Percentiles rank a stretch among this genome's conserved stretches.
These are phyloP conservation scores for Hypoxylon sp. DNA, from an alignment of 2,329 filamentous ascomycete genomes.

Conservation along the genomic window DNA sequence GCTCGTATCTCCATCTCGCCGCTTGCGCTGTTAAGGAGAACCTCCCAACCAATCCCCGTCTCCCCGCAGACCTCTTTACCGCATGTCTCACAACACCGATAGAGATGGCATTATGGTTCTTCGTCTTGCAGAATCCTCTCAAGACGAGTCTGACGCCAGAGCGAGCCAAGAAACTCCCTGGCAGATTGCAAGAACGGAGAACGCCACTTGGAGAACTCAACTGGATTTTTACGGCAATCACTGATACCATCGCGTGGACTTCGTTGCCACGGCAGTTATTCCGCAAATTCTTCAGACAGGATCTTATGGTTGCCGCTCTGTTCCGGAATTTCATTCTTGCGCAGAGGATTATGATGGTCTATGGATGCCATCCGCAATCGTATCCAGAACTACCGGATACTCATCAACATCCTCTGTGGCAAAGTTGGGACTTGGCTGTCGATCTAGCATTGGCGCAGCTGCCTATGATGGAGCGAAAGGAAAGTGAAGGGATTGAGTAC, in stretches of 20 bases:
- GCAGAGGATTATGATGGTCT: conserved; percentile 95
- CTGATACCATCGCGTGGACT: conserved; percentile 98
- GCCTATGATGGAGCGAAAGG: conserved; percentile 85
- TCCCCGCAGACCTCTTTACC: conserved; percentile 96
- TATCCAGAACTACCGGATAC: conserved; percentile 94
- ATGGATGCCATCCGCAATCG: conserved; percentile 95
- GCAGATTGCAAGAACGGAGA: conserved; percentile 89
- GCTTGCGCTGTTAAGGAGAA: conserved; percentile 93
- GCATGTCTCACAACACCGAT: conserved; percentile 97
- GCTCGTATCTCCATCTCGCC: conserved; percentile 87
- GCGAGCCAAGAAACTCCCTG: conserved; percentile 89
- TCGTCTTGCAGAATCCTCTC: conserved; percentile 90
- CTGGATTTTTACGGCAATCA: conserved; percentile 99
- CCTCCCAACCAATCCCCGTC: conserved; percentile 90
- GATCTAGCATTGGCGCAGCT: conserved; percentile 95
- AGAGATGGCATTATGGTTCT: conserved; percentile 96
- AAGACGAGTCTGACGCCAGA: conserved; percentile 80
- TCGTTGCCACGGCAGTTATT: conserved; percentile 91
- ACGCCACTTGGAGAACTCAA: conserved; percentile 97
- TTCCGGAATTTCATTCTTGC: conserved; percentile 97
- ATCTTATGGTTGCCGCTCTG: conserved; percentile 97
- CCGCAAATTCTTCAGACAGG: conserved; percentile 96
- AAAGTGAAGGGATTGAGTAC: conserved; percentile 80
- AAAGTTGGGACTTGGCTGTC: conserved; percentile 96
- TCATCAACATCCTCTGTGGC: conserved; percentile 94